Evolutionary conservation across 2,329 filamentous ascomycete genomes (phyloP), one percentile per base, ranked within the genome.

Genomic region (Penicillium frequentans): DNA sequence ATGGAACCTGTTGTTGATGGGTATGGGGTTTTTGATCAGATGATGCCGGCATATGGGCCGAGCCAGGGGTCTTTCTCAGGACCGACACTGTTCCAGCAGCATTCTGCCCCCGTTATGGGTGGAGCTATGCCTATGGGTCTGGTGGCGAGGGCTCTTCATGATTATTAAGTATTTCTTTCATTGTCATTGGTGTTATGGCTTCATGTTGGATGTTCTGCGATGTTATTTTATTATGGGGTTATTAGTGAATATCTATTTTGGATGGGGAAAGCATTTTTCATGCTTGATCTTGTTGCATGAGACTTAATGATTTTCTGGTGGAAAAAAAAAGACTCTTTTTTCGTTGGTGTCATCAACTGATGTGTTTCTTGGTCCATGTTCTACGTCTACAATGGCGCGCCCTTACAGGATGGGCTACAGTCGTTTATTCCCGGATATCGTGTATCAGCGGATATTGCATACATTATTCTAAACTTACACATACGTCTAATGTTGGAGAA

Each of bases 1-100:
- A 61, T 70, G 43, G 65, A 70, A 51, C 52, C 54, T 24, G 59
- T 68, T 9, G 62, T 70, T 27, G 68, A 68, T 16, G 61, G 62
- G 11, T 69, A 68, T 49, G 57, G 57, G 3, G 62, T 59, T 49
- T 62, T 69, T 31, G 64, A 68, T 27, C 68, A 70, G 33, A 56
- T 70, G 33, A 65, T 70, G 26, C 67, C 55, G 31, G 56, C 55
- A 16, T 66, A 65, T 58, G 53, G 57, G 10, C 49, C 60, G 7
- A 26, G 58, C 10, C 62, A 63, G 45, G 44, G 53, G 19, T 45
- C 59, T 1, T 67, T 65, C 44, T 60, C 60, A 5, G 50, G 59
- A 1, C 60, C 60, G 27, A 54, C 57, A 6, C 53, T 67, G 35
- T 67, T 67, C 50, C 59, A 63, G 51, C 60, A 59, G 31, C 60